Percentiles rank a stretch among this genome's conserved stretches.
Conservation (phyloP, 2,329 filamentous ascomycete species). For the Monilinia laxa region DNA sequence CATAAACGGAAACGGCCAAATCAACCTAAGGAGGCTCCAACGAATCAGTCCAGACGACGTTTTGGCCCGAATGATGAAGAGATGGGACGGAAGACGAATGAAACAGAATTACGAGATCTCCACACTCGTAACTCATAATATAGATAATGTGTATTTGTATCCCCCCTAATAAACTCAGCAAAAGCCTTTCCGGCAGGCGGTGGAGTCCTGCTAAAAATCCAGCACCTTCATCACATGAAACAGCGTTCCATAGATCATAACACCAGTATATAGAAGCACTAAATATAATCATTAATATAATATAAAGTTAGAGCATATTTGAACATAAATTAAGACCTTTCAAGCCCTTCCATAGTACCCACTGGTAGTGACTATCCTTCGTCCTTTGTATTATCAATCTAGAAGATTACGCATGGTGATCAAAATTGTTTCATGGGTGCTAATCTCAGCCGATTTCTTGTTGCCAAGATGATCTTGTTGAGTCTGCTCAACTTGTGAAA, state of each 20-base stretch:
- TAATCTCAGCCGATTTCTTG: background rate
- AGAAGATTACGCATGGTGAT: background rate
- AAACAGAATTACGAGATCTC: constrained; percentile 23
- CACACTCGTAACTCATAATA: background rate
- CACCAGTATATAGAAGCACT: constrained; percentile 11
- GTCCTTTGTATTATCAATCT: background rate
- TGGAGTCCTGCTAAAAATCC: background rate
- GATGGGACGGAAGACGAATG: constrained; percentile 15
- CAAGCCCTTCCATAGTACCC: background rate
- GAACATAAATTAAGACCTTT: background rate
- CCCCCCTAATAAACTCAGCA: background rate
- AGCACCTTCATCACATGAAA: background rate
- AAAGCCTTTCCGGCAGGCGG: too few species aligned
- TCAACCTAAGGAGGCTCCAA: background rate
- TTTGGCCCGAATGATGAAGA: constrained; percentile 13
- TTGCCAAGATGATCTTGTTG: background rate
- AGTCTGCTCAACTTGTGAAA: background rate
- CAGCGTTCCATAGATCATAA: background rate
- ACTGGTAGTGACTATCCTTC: background rate
- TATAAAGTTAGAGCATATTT: background rate
- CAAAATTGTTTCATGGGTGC: background rate
- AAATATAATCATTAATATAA: constrained; percentile 15
- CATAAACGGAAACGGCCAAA: background rate
- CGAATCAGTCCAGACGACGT: background rate
- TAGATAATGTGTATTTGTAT: background rate